Evolutionary conservation across 768 basidiomycete species (phyloP).

Genomic region (Trichaptum fuscoviolaceum): DNA sequence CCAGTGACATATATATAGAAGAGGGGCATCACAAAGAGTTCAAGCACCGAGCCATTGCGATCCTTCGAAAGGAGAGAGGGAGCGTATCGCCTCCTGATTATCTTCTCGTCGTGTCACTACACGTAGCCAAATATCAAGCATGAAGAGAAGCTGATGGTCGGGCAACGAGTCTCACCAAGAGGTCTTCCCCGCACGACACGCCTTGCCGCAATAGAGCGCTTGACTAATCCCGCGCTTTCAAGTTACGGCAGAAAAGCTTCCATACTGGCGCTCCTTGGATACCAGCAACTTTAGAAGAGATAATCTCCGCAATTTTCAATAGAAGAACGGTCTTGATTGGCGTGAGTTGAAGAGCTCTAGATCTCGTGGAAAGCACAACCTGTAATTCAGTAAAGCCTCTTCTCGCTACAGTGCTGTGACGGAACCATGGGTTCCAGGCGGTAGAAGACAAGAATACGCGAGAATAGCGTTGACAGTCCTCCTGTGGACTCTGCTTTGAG

Average conservation of each 20-base stretch:
- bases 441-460: background rate
- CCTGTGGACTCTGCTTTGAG: background rate
- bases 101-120: background rate
- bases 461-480: background rate
- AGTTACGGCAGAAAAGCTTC: background rate
- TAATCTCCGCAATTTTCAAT: background rate
- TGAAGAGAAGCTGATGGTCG: background rate
- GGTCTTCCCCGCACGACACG: background rate
- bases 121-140: background rate
- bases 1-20: background rate
- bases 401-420: background rate
- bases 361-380: too few relatives aligned
- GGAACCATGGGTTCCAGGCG: background rate
- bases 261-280: background rate
- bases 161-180: background rate
- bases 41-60: background rate
- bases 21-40: background rate
- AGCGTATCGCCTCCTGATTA: background rate
- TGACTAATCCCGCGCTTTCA: background rate
- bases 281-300: background rate
- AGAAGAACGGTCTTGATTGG: background rate
- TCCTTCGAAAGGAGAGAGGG: too few relatives aligned
- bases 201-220: background rate
- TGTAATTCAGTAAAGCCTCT: background rate
- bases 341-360: background rate